Evolutionary conservation across 345 rosid genomes (phyloP).

Genomic region (Boechera divaricarpa): DNA sequence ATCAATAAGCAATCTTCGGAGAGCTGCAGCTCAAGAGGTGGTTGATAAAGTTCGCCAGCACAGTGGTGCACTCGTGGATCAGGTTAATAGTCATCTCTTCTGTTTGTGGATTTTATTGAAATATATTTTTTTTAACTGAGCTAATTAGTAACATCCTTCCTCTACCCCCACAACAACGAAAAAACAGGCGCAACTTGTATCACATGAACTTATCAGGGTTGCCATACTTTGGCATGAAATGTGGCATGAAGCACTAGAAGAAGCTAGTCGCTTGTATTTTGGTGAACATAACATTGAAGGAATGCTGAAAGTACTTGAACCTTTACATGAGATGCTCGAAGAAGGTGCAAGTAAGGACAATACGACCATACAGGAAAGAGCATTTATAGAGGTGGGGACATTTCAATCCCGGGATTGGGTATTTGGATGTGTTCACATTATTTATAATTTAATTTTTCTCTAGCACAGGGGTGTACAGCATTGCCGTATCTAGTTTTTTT

Average conservation of each 20-base stretch:
- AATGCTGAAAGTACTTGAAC: slow-evolving; percentile 94
- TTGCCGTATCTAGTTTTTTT: slow-evolving; percentile 4
- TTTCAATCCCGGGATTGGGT: slow-evolving; percentile 9
- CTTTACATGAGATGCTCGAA: slow-evolving; percentile 87
- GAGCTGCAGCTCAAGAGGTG: slow-evolving; percentile 97
- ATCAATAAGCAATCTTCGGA: slow-evolving; percentile 92
- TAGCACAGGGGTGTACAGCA: slow-evolving; percentile 18
- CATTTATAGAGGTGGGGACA: slow-evolving; percentile 84
- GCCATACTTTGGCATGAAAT: slow-evolving; percentile 99
- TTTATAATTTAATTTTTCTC: slow-evolving; percentile 22
- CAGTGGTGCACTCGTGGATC: slow-evolving; percentile 92
- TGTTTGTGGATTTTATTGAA: slow-evolving; percentile 7
- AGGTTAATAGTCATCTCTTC: slow-evolving; percentile 56
- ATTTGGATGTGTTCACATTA: slow-evolving; percentile 14
- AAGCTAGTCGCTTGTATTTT: slow-evolving; percentile 97
- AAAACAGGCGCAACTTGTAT: slow-evolving; percentile 91
- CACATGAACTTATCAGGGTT: slow-evolving; percentile 90
- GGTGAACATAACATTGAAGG: slow-evolving; percentile 98
- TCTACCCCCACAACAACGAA: slow-evolving; percentile 6
- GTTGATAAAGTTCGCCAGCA: slow-evolving; percentile 97
- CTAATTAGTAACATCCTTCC: slow-evolving; percentile 30
- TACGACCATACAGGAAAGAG: slow-evolving; percentile 83
- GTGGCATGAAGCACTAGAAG: slow-evolving; percentile 99
- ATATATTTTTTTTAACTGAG: background rate
- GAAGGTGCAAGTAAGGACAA: slow-evolving; percentile 80